These are phyloP conservation scores for Cinnamomum micranthum DNA, from an alignment of 164 flowering plant genomes.

Conservation along the genomic window DNA sequence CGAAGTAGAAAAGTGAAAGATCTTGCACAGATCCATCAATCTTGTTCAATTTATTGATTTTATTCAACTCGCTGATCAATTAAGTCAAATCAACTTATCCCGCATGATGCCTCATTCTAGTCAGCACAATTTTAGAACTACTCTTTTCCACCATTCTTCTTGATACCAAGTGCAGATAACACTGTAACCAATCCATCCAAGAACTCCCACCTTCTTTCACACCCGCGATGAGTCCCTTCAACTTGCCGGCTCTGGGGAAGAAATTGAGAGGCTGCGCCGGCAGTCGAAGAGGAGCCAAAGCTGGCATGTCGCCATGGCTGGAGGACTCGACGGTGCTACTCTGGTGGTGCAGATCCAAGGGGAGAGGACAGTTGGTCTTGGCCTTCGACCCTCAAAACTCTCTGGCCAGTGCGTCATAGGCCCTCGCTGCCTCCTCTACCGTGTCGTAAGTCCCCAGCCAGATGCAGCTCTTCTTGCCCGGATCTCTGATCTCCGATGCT, in stretches of 20 bases:
- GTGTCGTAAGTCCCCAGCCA: constrained; percentile 73
- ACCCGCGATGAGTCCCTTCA: constrained; percentile 28
- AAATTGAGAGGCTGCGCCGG: constrained; percentile 24
- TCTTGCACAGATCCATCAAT: constrained; percentile 2
- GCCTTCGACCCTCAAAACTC: constrained; percentile 66
- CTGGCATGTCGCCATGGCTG: constrained; percentile 21
- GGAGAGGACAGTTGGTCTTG: constrained; percentile 56
- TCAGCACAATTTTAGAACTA: no score
- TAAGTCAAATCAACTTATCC: no score
- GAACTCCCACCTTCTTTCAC: constrained; percentile 20
- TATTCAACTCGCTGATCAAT: no score
- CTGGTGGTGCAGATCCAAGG: constrained; percentile 11
- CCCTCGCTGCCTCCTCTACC: constrained; percentile 69
- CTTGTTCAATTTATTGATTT: background rate
- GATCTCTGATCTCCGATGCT: constrained; percentile 79
- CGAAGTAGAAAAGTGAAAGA: constrained; percentile 38
- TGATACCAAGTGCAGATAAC: background rate
- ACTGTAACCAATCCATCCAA: constrained; percentile 6
- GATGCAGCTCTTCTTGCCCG: constrained; percentile 63
- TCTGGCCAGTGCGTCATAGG: constrained; percentile 65
- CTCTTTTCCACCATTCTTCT: background rate
- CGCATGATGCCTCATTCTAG: no score
- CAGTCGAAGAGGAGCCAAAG: constrained; percentile 11
- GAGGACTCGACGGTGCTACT: constrained; percentile 69
- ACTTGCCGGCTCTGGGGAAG: constrained; percentile 12